Evolutionary conservation across 768 basidiomycete species (phyloP).

Genomic region (Pisolithus marmoratus): DNA sequence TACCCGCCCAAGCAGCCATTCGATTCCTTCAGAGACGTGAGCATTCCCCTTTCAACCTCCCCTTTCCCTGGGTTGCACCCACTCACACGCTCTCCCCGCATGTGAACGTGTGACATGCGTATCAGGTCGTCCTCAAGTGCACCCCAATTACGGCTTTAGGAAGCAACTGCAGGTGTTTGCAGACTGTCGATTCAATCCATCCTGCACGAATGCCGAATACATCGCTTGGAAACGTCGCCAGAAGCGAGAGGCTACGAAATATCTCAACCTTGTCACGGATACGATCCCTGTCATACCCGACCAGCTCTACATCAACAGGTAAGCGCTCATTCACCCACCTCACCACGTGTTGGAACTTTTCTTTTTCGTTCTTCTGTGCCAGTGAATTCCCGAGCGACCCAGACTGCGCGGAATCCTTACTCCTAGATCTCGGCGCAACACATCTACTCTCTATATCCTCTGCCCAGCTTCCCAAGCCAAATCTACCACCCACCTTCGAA

Average conservation of each 20-base stretch:
- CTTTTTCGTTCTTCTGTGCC: constrained; percentile 1
- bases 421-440: constrained; percentile 46
- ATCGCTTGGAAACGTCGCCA: constrained; percentile 54
- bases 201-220: constrained; percentile 39
- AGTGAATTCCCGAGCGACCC: constrained; percentile 56
- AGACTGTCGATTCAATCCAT: constrained; percentile 44
- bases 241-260: constrained; percentile 46
- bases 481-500: constrained; percentile 26
- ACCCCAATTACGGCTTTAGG: constrained; percentile 46
- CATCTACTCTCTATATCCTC: constrained; percentile 53
- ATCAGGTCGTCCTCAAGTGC: constrained; percentile 33
- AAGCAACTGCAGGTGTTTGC: constrained; percentile 53
- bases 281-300: constrained; percentile 47
- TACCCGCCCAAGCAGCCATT: constrained; percentile 41
- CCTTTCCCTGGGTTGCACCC: constrained; percentile 1
- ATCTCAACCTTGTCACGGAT: constrained; percentile 46
- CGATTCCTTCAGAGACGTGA: constrained; percentile 45
- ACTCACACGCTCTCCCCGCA: background rate
- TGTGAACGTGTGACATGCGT: constrained; percentile 4
- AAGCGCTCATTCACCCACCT: background rate
- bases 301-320: constrained; percentile 50
- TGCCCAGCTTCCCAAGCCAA: constrained; percentile 34
- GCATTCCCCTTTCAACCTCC: constrained; percentile 4
- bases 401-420: constrained; percentile 43
- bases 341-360: background rate